phyloP scores from a whole-genome alignment of 2,329 filamentous ascomycete species.

The Ophiostoma piceae region DNA sequence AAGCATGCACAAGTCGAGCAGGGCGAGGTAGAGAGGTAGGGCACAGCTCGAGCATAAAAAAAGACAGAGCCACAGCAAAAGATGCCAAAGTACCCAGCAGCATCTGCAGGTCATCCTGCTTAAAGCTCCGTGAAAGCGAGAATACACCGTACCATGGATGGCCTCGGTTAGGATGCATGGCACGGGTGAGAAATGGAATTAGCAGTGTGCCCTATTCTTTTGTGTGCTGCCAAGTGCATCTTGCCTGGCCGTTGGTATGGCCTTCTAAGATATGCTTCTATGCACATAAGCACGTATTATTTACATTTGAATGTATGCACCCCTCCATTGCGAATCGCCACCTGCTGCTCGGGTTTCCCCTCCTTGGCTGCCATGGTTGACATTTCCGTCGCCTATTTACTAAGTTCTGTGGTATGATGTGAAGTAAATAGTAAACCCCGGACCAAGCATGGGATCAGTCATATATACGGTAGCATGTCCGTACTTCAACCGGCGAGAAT shows the following conservation, averaged over 20 bases:
- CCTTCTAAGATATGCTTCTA: background rate
- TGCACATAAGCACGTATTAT: background rate
- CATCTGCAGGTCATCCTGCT: background rate
- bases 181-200: background rate
- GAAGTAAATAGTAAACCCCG: background rate
- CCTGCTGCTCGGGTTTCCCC: background rate
- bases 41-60: background rate
- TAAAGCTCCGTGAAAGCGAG: background rate
- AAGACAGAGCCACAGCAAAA: background rate
- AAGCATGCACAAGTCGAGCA: background rate
- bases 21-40: background rate
- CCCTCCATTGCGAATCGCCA: conserved; percentile 1
- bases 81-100: background rate
- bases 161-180: background rate
- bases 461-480: background rate
- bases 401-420: background rate
- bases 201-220: background rate
- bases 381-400: background rate
- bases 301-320: background rate
- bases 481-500: background rate
- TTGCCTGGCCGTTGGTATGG: background rate
- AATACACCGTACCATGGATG: background rate
- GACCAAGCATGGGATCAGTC: background rate
- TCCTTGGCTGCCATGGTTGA: background rate
- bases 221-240: background rate